phyloP scores from a whole-genome alignment of 768 basidiomycete genomes.

The Crassisporium funariophilum region DNA sequence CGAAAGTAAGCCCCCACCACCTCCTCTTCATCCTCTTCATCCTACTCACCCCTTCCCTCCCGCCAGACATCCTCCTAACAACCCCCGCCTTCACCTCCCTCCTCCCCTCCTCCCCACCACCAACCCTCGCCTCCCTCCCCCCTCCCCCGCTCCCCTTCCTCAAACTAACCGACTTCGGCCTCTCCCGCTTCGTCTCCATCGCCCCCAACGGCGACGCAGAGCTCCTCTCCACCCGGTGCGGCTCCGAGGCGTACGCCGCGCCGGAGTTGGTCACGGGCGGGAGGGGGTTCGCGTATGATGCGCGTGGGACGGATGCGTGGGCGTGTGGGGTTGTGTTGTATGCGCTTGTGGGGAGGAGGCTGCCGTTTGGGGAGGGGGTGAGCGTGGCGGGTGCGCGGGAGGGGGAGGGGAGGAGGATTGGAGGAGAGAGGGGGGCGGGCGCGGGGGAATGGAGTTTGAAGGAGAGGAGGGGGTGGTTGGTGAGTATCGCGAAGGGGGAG shows the following conservation, averaged over 20 bases:
- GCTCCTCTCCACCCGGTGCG: conserved; percentile 77
- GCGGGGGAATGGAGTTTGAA: conserved; percentile 28
- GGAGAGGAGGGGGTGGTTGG: conserved; percentile 60
- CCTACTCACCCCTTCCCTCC: conserved; percentile 5
- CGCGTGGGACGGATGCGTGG: conserved; percentile 86
- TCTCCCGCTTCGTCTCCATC: conserved; percentile 82
- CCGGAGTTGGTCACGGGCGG: conserved; percentile 68
- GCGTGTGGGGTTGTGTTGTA: conserved; percentile 88
- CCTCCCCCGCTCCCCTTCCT: conserved; percentile 58
- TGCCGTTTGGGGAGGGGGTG: conserved; percentile 73
- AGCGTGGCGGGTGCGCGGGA: conserved; percentile 28
- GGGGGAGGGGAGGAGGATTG: conserved; percentile 35
- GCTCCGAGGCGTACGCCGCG: conserved; percentile 87
- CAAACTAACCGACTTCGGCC: conserved; percentile 87
- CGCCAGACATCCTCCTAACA: conserved; percentile 75
- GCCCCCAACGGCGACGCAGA: conserved; percentile 37
- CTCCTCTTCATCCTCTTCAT: not conserved
- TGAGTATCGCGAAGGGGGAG: conserved; percentile 80
- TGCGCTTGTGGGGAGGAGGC: conserved; percentile 64
- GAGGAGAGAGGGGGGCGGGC: conserved; percentile 33
- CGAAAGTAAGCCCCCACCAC: conserved; percentile 68
- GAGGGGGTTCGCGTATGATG: conserved; percentile 63
- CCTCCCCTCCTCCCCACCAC: conserved; percentile 21
- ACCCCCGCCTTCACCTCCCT: conserved; percentile 33
- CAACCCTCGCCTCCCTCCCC: conserved; percentile 35